Evolutionary conservation across 1,139 yeast species (phyloP), one percentile per base, ranked within the genome.

Genomic region (Geotrichum cucujoidarum): DNA sequence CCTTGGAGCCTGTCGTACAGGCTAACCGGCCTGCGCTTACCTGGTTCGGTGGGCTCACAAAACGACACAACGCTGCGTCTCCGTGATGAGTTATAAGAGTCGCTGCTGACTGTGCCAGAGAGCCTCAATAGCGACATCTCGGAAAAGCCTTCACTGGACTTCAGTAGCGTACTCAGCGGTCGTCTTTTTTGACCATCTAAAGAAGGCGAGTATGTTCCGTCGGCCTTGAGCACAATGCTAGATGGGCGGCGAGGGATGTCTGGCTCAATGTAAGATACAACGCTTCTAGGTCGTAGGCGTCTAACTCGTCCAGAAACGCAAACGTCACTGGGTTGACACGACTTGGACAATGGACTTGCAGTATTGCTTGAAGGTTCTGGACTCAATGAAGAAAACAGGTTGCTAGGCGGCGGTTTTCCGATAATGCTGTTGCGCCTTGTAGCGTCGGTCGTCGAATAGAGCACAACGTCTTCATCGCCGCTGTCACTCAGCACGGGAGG

Each of bases 21-120:
- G 16, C 42, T 46, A 1, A 47, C 38, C 10, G 47, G 39, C 7
- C 37, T 39, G 14, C 50, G 44, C 22, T 45, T 49, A 2, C 40
- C 36, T 34, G 47, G 48, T 3, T 44, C 49, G 24, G 45, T 43
- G 3, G 53, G 53, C 32, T 50, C 53, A 16, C 43, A 40, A 16
- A 50, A 50, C 4, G 53, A 50, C 8, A 50, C 49, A 16, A 40
- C 30, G 27, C 49, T 46, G 1, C 33, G 43, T 10, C 49, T 17
- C 14, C 49, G 40, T 4, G 33, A 14, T n/a, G 24, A 8, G 13
- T 21, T 17, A 21, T 36, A 41, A 17, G 24, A 22, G n/a, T 17
- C 10, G 20, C 6, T 18, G 33, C 36, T 32, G 25, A 2, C 3
- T 18, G 16, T 6, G 14, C 24, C 4, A 20, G 13, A 16, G 10